phyloP scores from a whole-genome alignment of 768 basidiomycete species.

The Termitomyces sp. region DNA sequence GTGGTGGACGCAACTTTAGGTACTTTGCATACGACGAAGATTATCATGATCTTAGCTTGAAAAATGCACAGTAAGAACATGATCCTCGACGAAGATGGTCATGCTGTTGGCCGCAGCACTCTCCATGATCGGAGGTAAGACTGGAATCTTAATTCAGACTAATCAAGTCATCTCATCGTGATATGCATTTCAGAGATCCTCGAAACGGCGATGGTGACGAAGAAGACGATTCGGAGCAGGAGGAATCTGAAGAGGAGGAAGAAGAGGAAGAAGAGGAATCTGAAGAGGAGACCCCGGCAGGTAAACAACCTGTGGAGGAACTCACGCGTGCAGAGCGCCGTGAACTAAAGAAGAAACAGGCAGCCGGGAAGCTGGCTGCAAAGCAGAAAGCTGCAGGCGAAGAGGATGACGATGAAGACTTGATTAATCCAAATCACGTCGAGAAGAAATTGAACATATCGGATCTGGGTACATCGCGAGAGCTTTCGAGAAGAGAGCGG shows the following conservation, averaged over 20 bases:
- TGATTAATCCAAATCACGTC: slow-evolving; percentile 77
- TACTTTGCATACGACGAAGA: slow-evolving; percentile 18
- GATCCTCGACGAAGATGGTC: slow-evolving; percentile 50
- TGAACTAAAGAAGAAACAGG: slow-evolving; percentile 81
- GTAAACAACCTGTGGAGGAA: slow-evolving; percentile 39
- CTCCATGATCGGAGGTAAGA: slow-evolving; percentile 31
- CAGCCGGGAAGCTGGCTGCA: slow-evolving; percentile 24
- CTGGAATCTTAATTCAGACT: slow-evolving; percentile 2
- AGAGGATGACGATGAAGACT: slow-evolving; percentile 55
- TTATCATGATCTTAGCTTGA: slow-evolving; percentile 6
- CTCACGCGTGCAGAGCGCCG: slow-evolving; percentile 67
- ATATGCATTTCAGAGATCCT: slow-evolving; percentile 9
- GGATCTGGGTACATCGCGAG: slow-evolving; percentile 59
- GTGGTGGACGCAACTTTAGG: slow-evolving; percentile 86
- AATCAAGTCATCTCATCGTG: slow-evolving; percentile 3
- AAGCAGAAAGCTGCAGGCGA: slow-evolving; percentile 28
- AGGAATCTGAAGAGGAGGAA: slow-evolving; percentile 35
- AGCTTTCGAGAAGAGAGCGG: slow-evolving; percentile 65
- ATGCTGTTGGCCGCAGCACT: slow-evolving; percentile 32
- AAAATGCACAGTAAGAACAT: slow-evolving; percentile 48
- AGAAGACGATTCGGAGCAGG: slow-evolving; percentile 38
- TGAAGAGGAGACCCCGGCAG: slow-evolving; percentile 36
- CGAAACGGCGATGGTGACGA: slow-evolving; percentile 24
- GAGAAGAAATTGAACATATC: slow-evolving; percentile 70
- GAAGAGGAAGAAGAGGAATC: slow-evolving; percentile 31